Evolutionary conservation across 768 basidiomycete species (phyloP).

Genomic region (Auricularia sp.): DNA sequence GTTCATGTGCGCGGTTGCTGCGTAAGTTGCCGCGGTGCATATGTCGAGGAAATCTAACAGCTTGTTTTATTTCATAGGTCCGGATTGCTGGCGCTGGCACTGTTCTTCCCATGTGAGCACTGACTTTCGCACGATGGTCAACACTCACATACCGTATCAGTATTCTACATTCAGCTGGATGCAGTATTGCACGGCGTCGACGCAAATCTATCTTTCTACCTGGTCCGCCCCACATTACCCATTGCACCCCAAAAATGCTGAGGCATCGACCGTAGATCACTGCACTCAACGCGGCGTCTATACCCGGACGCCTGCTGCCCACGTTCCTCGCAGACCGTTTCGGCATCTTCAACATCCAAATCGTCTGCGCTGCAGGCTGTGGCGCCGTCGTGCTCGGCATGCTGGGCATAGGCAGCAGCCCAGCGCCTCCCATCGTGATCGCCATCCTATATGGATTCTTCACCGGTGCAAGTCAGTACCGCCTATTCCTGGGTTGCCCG

Average conservation of each 20-base stretch:
- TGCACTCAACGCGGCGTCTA: slow-evolving; percentile 27
- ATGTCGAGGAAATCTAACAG: neutral
- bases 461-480: slow-evolving; percentile 28
- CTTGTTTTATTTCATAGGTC: slow-evolving; percentile 8
- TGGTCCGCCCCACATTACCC: neutral
- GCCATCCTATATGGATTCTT: slow-evolving; percentile 39
- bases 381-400: slow-evolving; percentile 18
- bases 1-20: slow-evolving; percentile 5
- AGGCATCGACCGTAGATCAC: slow-evolving; percentile 19
- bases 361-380: slow-evolving; percentile 30
- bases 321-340: slow-evolving; percentile 29
- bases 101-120: slow-evolving; percentile 1
- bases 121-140: neutral
- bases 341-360: slow-evolving; percentile 36
- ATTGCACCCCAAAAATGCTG: neutral
- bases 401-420: neutral
- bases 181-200: slow-evolving; percentile 6
- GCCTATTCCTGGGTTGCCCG: no score
- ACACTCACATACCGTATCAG: neutral
- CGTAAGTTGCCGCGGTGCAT: neutral
- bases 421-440: slow-evolving; percentile 19
- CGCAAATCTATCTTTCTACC: slow-evolving; percentile 10
- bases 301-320: slow-evolving; percentile 31
- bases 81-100: slow-evolving; percentile 5
- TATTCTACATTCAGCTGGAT: slow-evolving; percentile 11